A percentile compares a stretch with the other conserved stretches of the same genome.
Evolutionary conservation across 2,329 filamentous ascomycete genomes (phyloP).

Genomic region (Monilinia fructicola): DNA sequence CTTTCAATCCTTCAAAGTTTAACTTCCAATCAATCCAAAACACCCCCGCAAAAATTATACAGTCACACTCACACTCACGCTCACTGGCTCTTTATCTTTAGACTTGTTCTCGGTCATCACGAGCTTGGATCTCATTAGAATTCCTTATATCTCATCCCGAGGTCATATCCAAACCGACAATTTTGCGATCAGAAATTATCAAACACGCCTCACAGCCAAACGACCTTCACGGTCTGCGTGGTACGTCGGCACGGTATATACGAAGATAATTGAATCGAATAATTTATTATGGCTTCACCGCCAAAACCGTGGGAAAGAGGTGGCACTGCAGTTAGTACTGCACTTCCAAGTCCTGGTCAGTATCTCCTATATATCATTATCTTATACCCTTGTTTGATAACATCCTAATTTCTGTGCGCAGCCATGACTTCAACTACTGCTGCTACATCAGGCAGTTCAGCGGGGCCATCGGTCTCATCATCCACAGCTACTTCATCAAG

Average conservation of each 20-base stretch:
- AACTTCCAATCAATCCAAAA: constrained; percentile 2
- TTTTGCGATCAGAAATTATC: constrained; percentile 8
- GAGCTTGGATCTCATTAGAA: constrained; percentile 13
- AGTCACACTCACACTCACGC: too few species aligned
- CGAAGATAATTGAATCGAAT: neutral
- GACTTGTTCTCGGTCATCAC: constrained; percentile 12
- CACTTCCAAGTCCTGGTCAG: constrained; percentile 37
- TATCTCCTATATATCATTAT: constrained; percentile 21
- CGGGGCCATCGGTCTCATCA: constrained; percentile 47
- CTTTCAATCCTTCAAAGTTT: neutral
- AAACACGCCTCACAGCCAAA: neutral
- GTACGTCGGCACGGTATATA: neutral
- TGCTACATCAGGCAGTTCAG: constrained; percentile 40
- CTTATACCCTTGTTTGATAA: constrained; percentile 23
- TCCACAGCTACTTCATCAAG: constrained; percentile 43
- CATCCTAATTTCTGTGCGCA: constrained; percentile 28
- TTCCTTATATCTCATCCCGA: neutral
- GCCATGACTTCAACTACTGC: constrained; percentile 40
- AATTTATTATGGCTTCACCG: constrained; percentile 66
- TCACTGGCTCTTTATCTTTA: neutral
- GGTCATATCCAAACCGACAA: neutral
- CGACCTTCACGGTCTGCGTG: neutral
- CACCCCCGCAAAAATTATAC: constrained; percentile 9
- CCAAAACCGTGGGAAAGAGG: constrained; percentile 97
- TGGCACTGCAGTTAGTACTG: constrained; percentile 36